Conservation (phyloP, 768 basidiomycete species). For the Candolleomyces efflorescens region DNA sequence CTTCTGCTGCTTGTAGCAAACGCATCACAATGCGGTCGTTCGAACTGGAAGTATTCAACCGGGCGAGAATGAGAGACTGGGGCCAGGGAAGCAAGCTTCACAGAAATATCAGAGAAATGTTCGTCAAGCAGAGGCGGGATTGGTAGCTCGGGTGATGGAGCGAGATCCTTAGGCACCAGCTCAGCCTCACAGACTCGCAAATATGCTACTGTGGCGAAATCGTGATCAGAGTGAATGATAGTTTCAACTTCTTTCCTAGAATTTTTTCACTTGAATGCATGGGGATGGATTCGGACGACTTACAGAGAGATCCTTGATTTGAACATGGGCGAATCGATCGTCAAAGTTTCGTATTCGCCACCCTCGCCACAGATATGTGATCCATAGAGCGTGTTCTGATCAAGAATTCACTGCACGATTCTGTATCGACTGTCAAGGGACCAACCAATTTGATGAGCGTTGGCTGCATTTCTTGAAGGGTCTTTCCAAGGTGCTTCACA, state of each 20-base stretch:
- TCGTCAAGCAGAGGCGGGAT: slow-evolving; percentile 56
- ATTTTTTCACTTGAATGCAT: neutral
- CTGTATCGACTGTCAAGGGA: slow-evolving; percentile 2
- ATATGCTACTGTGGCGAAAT: slow-evolving; percentile 90
- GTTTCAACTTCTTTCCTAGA: slow-evolving; percentile 59
- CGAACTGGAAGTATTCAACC: too few relatives aligned
- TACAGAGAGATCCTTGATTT: slow-evolving; percentile 70
- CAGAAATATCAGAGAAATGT: slow-evolving; percentile 24
- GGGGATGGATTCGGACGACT: slow-evolving; percentile 16
- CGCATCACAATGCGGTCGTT: neutral
- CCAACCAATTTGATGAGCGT: slow-evolving; percentile 69
- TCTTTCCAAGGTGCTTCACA: slow-evolving; percentile 71
- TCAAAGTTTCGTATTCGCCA: slow-evolving; percentile 95
- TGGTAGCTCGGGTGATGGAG: slow-evolving; percentile 12
- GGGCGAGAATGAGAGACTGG: neutral
- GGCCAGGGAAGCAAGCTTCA: slow-evolving; percentile 7
- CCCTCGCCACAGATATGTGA: slow-evolving; percentile 97
- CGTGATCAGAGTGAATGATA: slow-evolving; percentile 74
- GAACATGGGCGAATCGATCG: slow-evolving; percentile 87
- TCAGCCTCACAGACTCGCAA: slow-evolving; percentile 70
- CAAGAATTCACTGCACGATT: neutral
- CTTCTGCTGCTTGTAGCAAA: slow-evolving; percentile 18
- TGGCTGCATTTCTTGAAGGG: slow-evolving; percentile 68
- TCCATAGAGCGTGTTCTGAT: slow-evolving; percentile 76
- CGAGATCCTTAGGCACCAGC: slow-evolving; percentile 50